Evolutionary conservation across 345 rosid species (phyloP), one percentile per base, ranked within the genome.

Genomic region (Pistacia integerrima): DNA sequence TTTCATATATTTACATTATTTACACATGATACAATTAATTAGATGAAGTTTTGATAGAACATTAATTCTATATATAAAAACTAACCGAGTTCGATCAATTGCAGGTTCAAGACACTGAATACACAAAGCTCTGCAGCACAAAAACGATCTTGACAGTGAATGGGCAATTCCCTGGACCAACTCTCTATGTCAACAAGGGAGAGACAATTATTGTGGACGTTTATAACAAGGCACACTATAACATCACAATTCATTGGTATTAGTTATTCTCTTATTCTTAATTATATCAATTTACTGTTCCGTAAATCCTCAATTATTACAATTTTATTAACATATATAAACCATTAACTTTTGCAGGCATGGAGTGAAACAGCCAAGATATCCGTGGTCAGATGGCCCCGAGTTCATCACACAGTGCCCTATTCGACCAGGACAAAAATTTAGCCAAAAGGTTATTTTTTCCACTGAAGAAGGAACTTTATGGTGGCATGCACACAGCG

Each of bases 331-430:
- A 22, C 25, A 22, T 22, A 22, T 22, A 22, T 41, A 41, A 41
- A 41, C 5, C 6, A 0, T 5, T 12, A 48, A 48, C 3, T 22
- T 18, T 54, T 11, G 35, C 30, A 86, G 87, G 89, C 89, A 86
- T 56, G 89, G 89, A 17, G 87, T 86, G 61, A 78, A 74, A 17
- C 84, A 77, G 10, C 87, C 89, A 2, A 67, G 83, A 12, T 68
- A 65, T 70, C 87, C 87, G 0, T 86, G 87, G 89, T 75, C 85
- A 0, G 87, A 86, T 57, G 89, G 89, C 9, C 89, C 89, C 0
- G 84, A 80, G 68, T 82, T 62, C n/a, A 70, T 82, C 48, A 86
- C 89, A 1, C 87, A 86, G 30, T 86, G 89, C 20, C 89, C 89
- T 5, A 74, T 86, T 5, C 67, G 44, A 25, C 77, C 82, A 0